Conservation (phyloP, 108 stramenopile species). For the Stephanodiscus minutulus region DNA sequence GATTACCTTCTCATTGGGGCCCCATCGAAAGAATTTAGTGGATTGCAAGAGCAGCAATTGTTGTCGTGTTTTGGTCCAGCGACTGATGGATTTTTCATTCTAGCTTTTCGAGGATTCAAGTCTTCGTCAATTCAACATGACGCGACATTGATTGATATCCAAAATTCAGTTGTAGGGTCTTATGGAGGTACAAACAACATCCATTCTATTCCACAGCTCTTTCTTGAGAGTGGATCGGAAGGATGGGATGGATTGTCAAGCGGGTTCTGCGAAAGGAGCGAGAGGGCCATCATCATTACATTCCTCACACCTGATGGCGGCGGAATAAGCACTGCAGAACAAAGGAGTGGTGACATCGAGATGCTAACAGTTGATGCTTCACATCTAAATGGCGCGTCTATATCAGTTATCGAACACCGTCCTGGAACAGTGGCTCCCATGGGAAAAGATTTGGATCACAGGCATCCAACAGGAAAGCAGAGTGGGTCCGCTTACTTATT, state of each 20-base stretch:
- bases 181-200: constrained; percentile 59
- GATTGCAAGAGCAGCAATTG: constrained; percentile 58
- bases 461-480: constrained; percentile 43
- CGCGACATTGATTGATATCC: constrained; percentile 52
- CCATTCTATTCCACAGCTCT: constrained; percentile 52
- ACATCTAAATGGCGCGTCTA: constrained; percentile 19
- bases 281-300: constrained; percentile 32
- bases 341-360: constrained; percentile 48
- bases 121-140: constrained; percentile 53
- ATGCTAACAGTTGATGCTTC: constrained; percentile 17
- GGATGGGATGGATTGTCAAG: constrained; percentile 44
- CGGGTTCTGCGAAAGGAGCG: constrained; percentile 36
- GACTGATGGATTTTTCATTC: constrained; percentile 51
- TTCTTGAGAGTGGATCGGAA: constrained; percentile 23
- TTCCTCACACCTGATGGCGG: constrained; percentile 54
- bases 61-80: constrained; percentile 52
- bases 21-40: constrained; percentile 61
- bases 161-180: constrained; percentile 48
- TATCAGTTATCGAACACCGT: constrained; percentile 24
- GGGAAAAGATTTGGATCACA: constrained; percentile 28
- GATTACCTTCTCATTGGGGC: constrained; percentile 63
- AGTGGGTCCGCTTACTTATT: constrained; percentile 49
- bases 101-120: constrained; percentile 68
- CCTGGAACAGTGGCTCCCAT: constrained; percentile 36
- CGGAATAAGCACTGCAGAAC: constrained; percentile 38